Base-by-base conservation (phyloP, 2,329 filamentous ascomycete species). In the Trichoderma atrobrunneum region DNA sequence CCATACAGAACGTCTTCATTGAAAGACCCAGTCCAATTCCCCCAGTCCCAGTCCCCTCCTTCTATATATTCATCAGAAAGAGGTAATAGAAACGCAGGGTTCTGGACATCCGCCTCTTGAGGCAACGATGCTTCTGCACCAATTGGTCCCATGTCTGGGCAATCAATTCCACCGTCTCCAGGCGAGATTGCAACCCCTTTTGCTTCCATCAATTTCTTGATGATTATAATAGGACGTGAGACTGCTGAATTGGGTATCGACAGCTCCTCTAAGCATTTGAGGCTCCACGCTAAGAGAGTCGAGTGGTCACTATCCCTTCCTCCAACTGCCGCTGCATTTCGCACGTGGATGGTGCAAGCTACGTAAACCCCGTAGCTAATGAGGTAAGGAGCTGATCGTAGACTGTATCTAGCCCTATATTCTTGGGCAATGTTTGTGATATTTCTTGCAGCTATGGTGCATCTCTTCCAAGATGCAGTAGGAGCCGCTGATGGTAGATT, bases 261-360 rank as follows among this genome's bases (percentile, higher is more conserved):
- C 0, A 62, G 10, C 18, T 62, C 60, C 21, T 39, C 30, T 14
- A 62, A 32, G 21, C 60, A 62, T 62, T 16, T 39, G 21, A 39
- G 18, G 8, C 30, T 36, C 16, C 32, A 62, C 18, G 24, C 18
- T 3, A 62, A 39, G 7, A 36, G 30, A 36, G 30, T 39, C 14
- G 32, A 11, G 34, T 62, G 60, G 14, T 62, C 60, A 16, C 18
- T 39, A 18, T 62, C 24, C 12, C n/a, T 32, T 39, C 24, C 60
- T 4, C 60, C 32, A 24, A 39, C 30, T 6, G 21, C 30, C 74
- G 57, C 60, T 10, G 78, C 78, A 73, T 82, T 83, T 32, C 81
- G 78, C 7, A 82, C 81, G 65, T 83, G 82, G 61, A 83, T 83
- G 0, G 81, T 82, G 72, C 80, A 82, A 3, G 82, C 79, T 16